phyloP scores from a whole-genome alignment of 179 eudicot species.

The Beta corolliflora region DNA sequence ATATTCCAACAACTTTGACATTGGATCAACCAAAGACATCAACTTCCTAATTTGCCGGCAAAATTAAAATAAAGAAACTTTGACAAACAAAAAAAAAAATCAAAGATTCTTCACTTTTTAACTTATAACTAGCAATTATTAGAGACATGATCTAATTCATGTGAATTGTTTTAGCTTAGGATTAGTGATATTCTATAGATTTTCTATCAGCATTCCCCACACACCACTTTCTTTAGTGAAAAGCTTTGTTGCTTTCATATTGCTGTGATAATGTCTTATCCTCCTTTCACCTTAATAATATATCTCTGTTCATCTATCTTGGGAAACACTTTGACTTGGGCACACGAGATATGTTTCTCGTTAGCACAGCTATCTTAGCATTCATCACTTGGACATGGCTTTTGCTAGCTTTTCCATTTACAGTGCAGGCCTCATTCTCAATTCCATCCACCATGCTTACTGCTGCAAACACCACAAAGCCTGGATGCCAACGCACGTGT shows the following conservation, averaged over 20 bases:
- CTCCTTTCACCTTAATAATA: too few species aligned
- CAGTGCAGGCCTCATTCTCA: not conserved
- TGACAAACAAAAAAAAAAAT: not conserved
- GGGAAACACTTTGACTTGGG: too few species aligned
- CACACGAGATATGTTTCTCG: not conserved
- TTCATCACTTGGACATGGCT: slow-evolving; percentile 2
- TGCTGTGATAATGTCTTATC: not conserved
- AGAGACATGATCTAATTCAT: not conserved
- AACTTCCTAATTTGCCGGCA: too few species aligned
- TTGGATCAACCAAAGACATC: too few species aligned
- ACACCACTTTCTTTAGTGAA: not conserved
- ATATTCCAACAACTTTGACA: too few species aligned
- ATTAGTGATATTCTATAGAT: not conserved
- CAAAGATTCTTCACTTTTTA: not conserved
- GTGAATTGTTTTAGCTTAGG: not conserved
- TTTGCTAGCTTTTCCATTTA: not conserved
- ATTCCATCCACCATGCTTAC: slow-evolving; percentile 21
- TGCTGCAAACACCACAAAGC: slow-evolving; percentile 23
- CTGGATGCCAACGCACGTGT: slow-evolving; percentile 26
- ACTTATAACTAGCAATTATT: not conserved
- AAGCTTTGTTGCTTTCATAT: not conserved
- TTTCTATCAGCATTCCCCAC: not conserved
- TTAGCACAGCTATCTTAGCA: not conserved
- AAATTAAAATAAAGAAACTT: not conserved
- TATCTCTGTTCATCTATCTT: not conserved